Percentiles rank a stretch among this genome's conserved stretches.
Evolutionary conservation across 495 filamentous ascomycete species (phyloP).

Genomic region (Sordaria brevicollis): DNA sequence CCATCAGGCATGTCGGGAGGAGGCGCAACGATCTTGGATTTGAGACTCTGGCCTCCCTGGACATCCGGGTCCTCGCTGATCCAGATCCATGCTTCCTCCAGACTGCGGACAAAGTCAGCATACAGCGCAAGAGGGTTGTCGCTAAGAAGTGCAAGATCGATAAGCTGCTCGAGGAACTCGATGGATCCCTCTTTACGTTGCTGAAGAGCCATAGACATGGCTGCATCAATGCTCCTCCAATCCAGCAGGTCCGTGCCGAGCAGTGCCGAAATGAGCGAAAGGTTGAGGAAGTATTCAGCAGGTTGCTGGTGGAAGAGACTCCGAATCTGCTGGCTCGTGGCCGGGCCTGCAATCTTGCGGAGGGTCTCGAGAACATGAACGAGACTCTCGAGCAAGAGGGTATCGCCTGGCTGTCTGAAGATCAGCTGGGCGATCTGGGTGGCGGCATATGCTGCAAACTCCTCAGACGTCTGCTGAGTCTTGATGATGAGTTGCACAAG

Average conservation of each 20-base stretch:
- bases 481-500: conserved; percentile 45
- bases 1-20: conserved; percentile 34
- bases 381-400: conserved; percentile 70
- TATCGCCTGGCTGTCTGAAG: conserved; percentile 41
- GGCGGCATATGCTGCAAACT: conserved; percentile 55
- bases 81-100: conserved; percentile 75
- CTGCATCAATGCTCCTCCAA: conserved; percentile 67
- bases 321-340: conserved; percentile 58
- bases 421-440: conserved; percentile 61
- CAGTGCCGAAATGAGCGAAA: conserved; percentile 64
- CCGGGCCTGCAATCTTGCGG: conserved; percentile 64
- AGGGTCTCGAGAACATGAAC: conserved; percentile 71
- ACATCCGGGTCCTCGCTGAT: conserved; percentile 61
- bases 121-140: conserved; percentile 66
- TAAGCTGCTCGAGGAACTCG: conserved; percentile 61
- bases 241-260: conserved; percentile 65
- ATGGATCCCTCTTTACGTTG: conserved; percentile 58
- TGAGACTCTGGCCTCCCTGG: conserved; percentile 53
- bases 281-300: conserved; percentile 67
- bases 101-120: conserved; percentile 75
- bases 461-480: conserved; percentile 49
- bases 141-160: conserved; percentile 67
- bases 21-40: conserved; percentile 59
- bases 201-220: conserved; percentile 59
- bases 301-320: conserved; percentile 55